A percentile compares a stretch with the other conserved stretches of the same genome.
phyloP scores from a whole-genome alignment of 176 grass and related monocot species.

The Guadua angustifolia region DNA sequence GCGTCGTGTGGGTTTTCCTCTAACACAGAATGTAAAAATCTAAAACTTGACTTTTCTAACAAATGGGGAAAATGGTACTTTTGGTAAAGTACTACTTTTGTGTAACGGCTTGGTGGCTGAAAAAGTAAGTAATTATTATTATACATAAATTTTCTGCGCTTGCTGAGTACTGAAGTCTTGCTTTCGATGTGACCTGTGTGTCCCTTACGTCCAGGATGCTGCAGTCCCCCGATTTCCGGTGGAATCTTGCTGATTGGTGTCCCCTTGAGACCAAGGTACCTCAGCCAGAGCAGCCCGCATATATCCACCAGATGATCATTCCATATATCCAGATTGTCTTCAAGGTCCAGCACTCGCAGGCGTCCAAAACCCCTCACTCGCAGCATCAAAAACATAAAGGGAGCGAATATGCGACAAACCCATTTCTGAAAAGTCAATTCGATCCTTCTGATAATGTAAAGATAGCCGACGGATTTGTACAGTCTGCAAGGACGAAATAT shows the following conservation, averaged over 20 bases:
- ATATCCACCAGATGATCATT: too few relatives aligned
- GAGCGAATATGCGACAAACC: not conserved
- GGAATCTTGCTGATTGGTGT: not conserved
- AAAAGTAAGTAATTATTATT: too few relatives aligned
- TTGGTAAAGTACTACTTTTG: too few relatives aligned
- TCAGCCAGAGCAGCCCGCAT: too few relatives aligned
- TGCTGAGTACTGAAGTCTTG: too few relatives aligned
- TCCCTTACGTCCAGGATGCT: not conserved
- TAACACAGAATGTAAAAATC: too few relatives aligned
- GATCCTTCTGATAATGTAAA: not conserved
- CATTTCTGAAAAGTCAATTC: not conserved
- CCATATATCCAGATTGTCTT: accelerated
- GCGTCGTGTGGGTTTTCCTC: too few relatives aligned
- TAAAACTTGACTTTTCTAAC: too few relatives aligned
- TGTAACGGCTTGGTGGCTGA: too few relatives aligned
- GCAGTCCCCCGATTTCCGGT: not conserved
- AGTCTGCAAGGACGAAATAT: too few relatives aligned
- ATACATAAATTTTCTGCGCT: too few relatives aligned
- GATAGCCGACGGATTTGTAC: not conserved
- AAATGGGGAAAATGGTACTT: too few relatives aligned
- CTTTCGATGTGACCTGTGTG: not conserved
- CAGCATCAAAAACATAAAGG: not conserved
- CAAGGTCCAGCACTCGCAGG: not conserved
- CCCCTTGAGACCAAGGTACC: not conserved
- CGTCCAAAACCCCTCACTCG: not conserved